phyloP scores from a whole-genome alignment of 1,284 basidiomycete species.

The Puccinia brachypodii region DNA sequence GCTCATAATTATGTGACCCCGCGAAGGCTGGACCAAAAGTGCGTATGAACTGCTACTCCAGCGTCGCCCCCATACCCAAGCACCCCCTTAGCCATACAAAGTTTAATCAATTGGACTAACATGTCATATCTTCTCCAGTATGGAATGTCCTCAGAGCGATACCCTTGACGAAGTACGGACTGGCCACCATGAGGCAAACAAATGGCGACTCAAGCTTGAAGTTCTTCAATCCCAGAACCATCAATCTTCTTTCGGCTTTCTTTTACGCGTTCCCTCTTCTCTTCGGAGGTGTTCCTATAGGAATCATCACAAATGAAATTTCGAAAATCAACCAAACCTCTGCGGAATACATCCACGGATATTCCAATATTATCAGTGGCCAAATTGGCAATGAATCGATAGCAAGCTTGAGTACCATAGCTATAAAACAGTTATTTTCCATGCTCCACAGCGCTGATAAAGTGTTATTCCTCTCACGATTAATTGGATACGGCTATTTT shows the following conservation, averaged over 20 bases:
- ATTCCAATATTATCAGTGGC: background rate
- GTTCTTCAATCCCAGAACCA: conserved; percentile 1
- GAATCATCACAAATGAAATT: background rate
- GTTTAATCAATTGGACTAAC: background rate
- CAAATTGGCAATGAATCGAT: conserved; percentile 5
- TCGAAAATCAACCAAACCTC: background rate
- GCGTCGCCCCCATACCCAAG: background rate
- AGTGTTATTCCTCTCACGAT: background rate
- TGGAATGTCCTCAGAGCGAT: conserved; percentile 17
- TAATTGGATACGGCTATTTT: background rate
- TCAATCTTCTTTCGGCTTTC: conserved; percentile 8
- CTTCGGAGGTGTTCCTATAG: background rate
- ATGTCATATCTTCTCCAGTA: background rate
- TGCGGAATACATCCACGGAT: background rate
- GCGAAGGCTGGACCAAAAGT: conserved; percentile 2
- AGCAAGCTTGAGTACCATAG: background rate
- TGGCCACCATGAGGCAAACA: conserved; percentile 6
- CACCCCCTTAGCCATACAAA: background rate
- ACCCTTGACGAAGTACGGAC: conserved; percentile 11
- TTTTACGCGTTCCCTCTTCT: background rate
- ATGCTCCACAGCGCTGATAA: background rate
- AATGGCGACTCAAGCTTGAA: conserved; percentile 2
- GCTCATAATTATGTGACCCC: too few relatives aligned
- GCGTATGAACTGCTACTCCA: background rate
- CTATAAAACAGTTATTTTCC: background rate